phyloP scores from a whole-genome alignment of 148 eudicot species.

The Chenopodium suecicum region DNA sequence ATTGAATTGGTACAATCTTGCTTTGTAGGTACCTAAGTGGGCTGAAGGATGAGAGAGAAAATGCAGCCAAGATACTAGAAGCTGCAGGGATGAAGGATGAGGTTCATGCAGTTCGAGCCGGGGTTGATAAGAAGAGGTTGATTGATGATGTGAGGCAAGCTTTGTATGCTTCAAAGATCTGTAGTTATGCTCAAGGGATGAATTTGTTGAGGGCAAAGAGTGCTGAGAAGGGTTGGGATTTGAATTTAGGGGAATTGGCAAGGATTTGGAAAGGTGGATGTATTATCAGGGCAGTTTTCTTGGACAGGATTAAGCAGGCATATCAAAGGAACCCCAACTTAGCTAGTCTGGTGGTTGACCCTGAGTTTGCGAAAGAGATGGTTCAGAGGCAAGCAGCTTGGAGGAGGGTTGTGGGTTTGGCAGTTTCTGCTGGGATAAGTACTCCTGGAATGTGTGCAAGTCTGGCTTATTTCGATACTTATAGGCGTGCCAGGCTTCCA shows the following conservation, averaged over 20 bases:
- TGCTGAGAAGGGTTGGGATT: constrained; percentile 63
- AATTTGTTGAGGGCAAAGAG: constrained; percentile 77
- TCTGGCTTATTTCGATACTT: constrained; percentile 74
- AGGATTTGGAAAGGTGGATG: constrained; percentile 94
- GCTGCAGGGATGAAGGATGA: constrained; percentile 72
- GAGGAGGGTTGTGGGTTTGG: constrained; percentile 80
- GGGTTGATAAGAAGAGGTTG: constrained; percentile 70
- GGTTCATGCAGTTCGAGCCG: constrained; percentile 34
- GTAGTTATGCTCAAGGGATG: constrained; percentile 91
- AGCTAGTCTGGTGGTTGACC: constrained; percentile 72
- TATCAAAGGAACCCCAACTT: constrained; percentile 70
- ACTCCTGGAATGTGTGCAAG: constrained; percentile 88
- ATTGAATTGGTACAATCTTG: background rate
- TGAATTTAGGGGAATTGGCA: constrained; percentile 78
- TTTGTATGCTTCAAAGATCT: constrained; percentile 73
- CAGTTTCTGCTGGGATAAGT: constrained; percentile 69
- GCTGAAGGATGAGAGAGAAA: constrained; percentile 74
- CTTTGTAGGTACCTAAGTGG: constrained; percentile 61
- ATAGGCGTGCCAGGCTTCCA: constrained; percentile 70
- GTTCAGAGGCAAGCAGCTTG: constrained; percentile 87
- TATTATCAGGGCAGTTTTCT: constrained; percentile 76
- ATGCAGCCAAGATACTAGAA: constrained; percentile 47
- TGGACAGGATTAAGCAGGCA: constrained; percentile 77
- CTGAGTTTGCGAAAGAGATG: constrained; percentile 86
- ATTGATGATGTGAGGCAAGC: constrained; percentile 92